Percentiles rank a stretch among this genome's conserved stretches.
Evolutionary conservation across 106 monocot species (phyloP).

Genomic region (Apostasia shenzhenica): DNA sequence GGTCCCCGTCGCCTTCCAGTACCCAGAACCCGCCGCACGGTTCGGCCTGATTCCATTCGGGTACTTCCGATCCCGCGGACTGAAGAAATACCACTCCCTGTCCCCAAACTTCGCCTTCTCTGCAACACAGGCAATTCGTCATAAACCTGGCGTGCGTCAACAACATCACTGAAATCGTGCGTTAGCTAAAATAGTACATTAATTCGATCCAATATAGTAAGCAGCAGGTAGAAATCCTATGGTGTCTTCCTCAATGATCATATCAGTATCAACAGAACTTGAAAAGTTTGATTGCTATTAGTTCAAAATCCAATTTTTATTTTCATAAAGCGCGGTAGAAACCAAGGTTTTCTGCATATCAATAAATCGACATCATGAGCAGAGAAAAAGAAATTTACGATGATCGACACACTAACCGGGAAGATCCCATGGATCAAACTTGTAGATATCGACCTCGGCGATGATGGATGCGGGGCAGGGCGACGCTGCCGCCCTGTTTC

Average conservation of each 20-base stretch:
- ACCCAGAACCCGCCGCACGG: constrained; percentile 50
- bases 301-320: too few relatives aligned
- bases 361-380: background rate
- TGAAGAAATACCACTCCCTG: constrained; percentile 64
- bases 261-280: too few relatives aligned
- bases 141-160: too few relatives aligned
- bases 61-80: constrained; percentile 57
- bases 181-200: too few relatives aligned
- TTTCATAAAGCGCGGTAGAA: too few relatives aligned
- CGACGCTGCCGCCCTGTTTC: constrained; percentile 22
- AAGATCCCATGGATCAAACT: constrained; percentile 57
- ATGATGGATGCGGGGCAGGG: constrained; percentile 59
- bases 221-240: too few relatives aligned
- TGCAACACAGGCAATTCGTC: background rate
- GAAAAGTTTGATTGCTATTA: too few relatives aligned
- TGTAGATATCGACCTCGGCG: constrained; percentile 65
- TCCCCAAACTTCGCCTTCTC: constrained; percentile 40
- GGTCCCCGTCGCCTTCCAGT: constrained; percentile 65
- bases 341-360: too few relatives aligned
- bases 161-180: too few relatives aligned
- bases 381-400: background rate
- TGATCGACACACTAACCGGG: constrained; percentile 22
- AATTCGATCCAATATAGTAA: too few relatives aligned
- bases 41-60: constrained; percentile 59
- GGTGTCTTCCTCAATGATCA: too few relatives aligned